Conservation (phyloP, 352 stramenopile genomes). For the Pythium phragmiticola region DNA sequence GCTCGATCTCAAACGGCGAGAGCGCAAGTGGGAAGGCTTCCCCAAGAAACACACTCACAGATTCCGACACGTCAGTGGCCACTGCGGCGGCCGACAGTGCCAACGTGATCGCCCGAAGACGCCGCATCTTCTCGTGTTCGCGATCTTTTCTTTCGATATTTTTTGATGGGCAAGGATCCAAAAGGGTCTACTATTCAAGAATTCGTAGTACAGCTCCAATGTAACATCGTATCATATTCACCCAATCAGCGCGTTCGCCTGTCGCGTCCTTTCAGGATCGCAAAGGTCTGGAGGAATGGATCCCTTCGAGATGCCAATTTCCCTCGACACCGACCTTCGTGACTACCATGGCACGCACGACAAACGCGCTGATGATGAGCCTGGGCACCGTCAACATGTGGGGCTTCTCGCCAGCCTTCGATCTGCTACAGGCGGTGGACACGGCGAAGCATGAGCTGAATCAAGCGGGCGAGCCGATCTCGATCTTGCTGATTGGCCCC, state of each 20-base stretch:
- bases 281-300: too few species aligned
- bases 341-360: slow-evolving; percentile 45
- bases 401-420: slow-evolving; percentile 81
- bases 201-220: not conserved
- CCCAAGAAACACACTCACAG: slow-evolving; percentile 1
- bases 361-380: slow-evolving; percentile 63
- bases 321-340: not conserved
- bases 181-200: slow-evolving; percentile 5
- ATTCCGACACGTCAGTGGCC: not conserved
- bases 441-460: slow-evolving; percentile 1
- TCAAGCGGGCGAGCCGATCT: slow-evolving; percentile 35
- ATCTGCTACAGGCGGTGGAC: slow-evolving; percentile 33
- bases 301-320: not conserved
- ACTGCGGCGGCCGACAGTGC: not conserved
- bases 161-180: slow-evolving; percentile 12
- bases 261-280: slow-evolving; percentile 3
- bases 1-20: slow-evolving; percentile 32
- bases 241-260: slow-evolving; percentile 6
- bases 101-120: slow-evolving; percentile 12
- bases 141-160: slow-evolving; percentile 7
- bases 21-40: slow-evolving; percentile 22
- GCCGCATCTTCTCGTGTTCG: not conserved
- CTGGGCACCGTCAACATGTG: slow-evolving; percentile 86
- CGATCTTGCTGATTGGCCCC: slow-evolving; percentile 59
- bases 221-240: not conserved